These are phyloP conservation scores for Plasmodium malariae DNA, from an alignment of 169 alveolate species.

Conservation along the genomic window DNA sequence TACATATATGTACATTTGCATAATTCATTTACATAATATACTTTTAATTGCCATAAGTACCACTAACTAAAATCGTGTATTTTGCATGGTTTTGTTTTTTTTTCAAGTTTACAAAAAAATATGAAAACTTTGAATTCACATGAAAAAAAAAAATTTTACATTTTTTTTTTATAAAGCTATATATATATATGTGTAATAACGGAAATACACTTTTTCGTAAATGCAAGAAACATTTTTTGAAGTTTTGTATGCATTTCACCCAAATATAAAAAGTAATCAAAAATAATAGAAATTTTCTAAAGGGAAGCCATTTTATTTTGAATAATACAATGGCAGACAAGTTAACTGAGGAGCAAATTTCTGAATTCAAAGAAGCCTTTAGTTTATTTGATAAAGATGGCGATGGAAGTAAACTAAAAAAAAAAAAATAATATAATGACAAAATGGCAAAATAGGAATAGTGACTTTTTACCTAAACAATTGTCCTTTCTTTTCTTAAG, in stretches of 20 bases:
- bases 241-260: conserved; percentile 10
- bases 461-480: background rate
- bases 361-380: conserved; percentile 99
- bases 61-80: too few species aligned
- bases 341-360: conserved; percentile 98
- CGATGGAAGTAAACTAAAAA: conserved; percentile 94
- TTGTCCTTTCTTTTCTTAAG: background rate
- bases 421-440: background rate
- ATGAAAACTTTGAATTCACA: background rate
- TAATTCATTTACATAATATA: background rate
- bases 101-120: background rate
- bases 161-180: conserved; percentile 4
- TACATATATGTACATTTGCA: background rate
- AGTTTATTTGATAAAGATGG: conserved; percentile 99
- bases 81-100: too few species aligned
- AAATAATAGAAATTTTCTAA: background rate
- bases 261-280: conserved; percentile 10
- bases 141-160: conserved; percentile 1
- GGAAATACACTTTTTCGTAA: background rate
- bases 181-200: background rate
- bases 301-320: background rate
- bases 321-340: conserved; percentile 95
- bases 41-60: background rate
- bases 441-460: conserved; percentile 7
- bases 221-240: conserved; percentile 14